Evolutionary conservation across 371 early-diverging fungal genomes (phyloP).

Genomic region (Actinomucor elegans): DNA sequence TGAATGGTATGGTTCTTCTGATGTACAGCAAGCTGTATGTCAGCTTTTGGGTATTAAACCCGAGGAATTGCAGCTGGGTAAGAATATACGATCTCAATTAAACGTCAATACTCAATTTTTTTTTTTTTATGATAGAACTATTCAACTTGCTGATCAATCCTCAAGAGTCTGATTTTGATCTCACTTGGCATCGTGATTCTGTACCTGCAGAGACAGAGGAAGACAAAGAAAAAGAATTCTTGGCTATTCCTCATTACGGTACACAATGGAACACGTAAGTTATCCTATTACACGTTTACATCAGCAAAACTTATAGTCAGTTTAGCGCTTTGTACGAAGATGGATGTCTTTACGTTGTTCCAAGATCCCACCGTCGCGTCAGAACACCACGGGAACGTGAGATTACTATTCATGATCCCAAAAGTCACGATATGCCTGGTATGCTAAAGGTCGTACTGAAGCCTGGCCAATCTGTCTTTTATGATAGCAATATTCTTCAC

Average conservation of each 20-base stretch:
- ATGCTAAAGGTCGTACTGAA: slow-evolving; percentile 41
- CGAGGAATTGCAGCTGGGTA: slow-evolving; percentile 49
- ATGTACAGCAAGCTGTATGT: slow-evolving; percentile 39
- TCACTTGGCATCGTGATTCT: slow-evolving; percentile 57
- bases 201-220: slow-evolving; percentile 39
- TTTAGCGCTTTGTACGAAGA: slow-evolving; percentile 58
- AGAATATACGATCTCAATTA: too few species aligned
- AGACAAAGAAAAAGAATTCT: slow-evolving; percentile 39
- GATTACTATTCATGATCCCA: slow-evolving; percentile 52
- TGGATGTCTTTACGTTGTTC: slow-evolving; percentile 51
- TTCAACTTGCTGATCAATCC: slow-evolving; percentile 57
- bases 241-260: slow-evolving; percentile 57
- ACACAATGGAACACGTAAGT: slow-evolving; percentile 58
- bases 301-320: not conserved
- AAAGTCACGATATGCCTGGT: slow-evolving; percentile 50
- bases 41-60: slow-evolving; percentile 37
- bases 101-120: too few species aligned
- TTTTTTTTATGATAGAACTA: slow-evolving; percentile 32
- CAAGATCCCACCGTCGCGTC: slow-evolving; percentile 49
- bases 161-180: slow-evolving; percentile 49
- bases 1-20: slow-evolving; percentile 51
- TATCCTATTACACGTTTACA: not conserved
- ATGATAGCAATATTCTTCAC: slow-evolving; percentile 59
- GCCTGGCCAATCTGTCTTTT: slow-evolving; percentile 63
- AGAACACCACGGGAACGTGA: slow-evolving; percentile 48